These are phyloP conservation scores for Mitragyna speciosa DNA, from an alignment of 257 asterid genomes.

Conservation along the genomic window DNA sequence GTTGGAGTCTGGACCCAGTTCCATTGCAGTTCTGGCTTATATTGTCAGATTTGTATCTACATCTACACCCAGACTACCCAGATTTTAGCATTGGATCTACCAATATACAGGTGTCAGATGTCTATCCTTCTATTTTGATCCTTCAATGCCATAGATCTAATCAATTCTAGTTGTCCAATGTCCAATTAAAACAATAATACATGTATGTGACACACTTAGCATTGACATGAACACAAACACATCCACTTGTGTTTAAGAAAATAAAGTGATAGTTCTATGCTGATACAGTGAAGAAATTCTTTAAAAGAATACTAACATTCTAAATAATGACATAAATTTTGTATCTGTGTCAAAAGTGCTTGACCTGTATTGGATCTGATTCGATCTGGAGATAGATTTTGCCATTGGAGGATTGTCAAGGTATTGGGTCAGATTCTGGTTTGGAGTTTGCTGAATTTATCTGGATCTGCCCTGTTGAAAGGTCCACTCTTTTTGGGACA, in stretches of 20 bases:
- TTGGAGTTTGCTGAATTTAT: background rate
- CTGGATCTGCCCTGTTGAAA: background rate
- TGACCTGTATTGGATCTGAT: background rate
- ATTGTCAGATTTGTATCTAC: constrained; percentile 1
- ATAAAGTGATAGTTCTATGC: background rate
- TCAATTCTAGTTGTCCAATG: background rate
- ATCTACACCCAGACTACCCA: background rate
- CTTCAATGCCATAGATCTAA: background rate
- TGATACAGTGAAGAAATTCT: background rate
- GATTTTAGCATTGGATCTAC: background rate
- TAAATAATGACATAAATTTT: background rate
- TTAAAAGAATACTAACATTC: background rate
- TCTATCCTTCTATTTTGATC: background rate
- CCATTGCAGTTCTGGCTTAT: background rate
- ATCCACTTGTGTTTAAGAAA: too few species aligned
- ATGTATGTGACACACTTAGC: background rate
- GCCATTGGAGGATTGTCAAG: background rate
- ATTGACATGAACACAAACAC: background rate
- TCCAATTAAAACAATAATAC: too few species aligned
- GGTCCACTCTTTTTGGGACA: background rate
- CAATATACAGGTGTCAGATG: too few species aligned
- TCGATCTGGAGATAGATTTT: background rate
- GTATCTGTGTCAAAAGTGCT: background rate
- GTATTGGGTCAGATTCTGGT: background rate
- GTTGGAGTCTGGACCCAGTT: background rate